These are phyloP conservation scores for Phialocephala sp. DNA, from an alignment of 2,329 filamentous ascomycete genomes.

Conservation along the genomic window DNA sequence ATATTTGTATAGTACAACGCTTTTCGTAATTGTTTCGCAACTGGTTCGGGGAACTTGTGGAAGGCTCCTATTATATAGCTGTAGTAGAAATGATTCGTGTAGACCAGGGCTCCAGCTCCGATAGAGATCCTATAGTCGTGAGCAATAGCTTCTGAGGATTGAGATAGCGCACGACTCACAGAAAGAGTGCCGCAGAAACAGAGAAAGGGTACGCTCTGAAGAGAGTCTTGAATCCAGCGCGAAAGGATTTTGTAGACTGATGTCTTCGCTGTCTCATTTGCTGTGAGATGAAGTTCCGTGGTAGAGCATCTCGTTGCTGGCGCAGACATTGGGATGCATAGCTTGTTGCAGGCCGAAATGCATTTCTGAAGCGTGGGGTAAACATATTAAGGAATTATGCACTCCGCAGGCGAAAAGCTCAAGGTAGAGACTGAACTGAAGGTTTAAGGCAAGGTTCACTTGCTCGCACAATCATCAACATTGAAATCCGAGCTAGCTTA, in stretches of 20 bases:
- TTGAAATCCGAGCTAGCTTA: not conserved
- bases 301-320: slow-evolving; percentile 33
- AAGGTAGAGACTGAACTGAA: not conserved
- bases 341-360: slow-evolving; percentile 31
- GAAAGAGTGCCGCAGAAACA: slow-evolving; percentile 36
- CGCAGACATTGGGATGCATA: slow-evolving; percentile 38
- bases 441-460: slow-evolving; percentile 5
- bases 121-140: slow-evolving; percentile 35
- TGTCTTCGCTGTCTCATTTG: slow-evolving; percentile 38
- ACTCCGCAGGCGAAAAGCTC: not conserved
- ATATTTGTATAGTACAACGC: slow-evolving; percentile 88
- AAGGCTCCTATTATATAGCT: slow-evolving; percentile 48
- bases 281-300: slow-evolving; percentile 29
- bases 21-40: slow-evolving; percentile 79
- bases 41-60: slow-evolving; percentile 68
- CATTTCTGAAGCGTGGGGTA: slow-evolving; percentile 31
- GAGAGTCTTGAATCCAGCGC: slow-evolving; percentile 32
- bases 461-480: not conserved
- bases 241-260: slow-evolving; percentile 31
- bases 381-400: slow-evolving; percentile 35
- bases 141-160: not conserved
- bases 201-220: slow-evolving; percentile 40
- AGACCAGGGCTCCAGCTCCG: slow-evolving; percentile 36
- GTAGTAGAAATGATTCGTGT: slow-evolving; percentile 41
- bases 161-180: slow-evolving; percentile 29